phyloP scores from a whole-genome alignment of 2,329 filamentous ascomycete genomes.

The Drechslera avenae region DNA sequence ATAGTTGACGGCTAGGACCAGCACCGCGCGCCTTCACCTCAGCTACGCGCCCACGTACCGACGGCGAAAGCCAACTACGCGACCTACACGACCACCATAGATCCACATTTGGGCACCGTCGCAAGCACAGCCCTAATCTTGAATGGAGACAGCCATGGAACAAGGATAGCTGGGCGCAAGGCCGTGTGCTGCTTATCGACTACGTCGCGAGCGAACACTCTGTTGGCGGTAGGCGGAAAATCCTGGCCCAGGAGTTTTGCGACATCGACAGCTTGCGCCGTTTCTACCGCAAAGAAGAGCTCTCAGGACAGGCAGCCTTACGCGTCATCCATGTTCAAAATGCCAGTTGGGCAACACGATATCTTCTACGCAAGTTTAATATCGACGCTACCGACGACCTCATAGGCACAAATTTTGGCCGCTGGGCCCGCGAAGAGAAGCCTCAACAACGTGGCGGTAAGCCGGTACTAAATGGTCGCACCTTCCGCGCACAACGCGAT shows the following conservation, averaged over 20 bases:
- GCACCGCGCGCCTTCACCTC: conserved; percentile 25
- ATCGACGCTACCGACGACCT: conserved; percentile 56
- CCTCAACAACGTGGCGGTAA: conserved; percentile 57
- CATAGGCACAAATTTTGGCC: conserved; percentile 56
- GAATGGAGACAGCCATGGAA: conserved; percentile 48
- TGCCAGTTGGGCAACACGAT: conserved; percentile 57
- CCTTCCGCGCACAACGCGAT: conserved; percentile 57
- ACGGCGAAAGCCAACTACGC: conserved; percentile 14
- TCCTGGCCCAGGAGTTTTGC: conserved; percentile 56
- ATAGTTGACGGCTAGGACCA: conserved; percentile 10
- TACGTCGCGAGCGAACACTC: conserved; percentile 51
- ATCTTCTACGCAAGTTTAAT: conserved; percentile 58
- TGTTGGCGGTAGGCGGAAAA: conserved; percentile 49
- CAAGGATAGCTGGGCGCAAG: conserved; percentile 46
- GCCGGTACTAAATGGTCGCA: conserved; percentile 58
- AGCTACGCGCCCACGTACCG: conserved; percentile 15
- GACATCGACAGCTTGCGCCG: conserved; percentile 51
- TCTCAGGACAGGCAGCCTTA: conserved; percentile 44
- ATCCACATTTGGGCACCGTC: conserved; percentile 32
- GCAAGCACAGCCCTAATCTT: conserved; percentile 44
- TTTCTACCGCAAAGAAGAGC: conserved; percentile 50
- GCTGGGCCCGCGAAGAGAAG: conserved; percentile 56
- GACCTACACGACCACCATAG: conserved; percentile 20
- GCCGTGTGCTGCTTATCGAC: conserved; percentile 59
- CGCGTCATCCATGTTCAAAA: conserved; percentile 60